Evolutionary conservation across 805 yeast genomes (phyloP), one percentile per base, ranked within the genome.

Genomic region (Millerozyma acaciae): DNA sequence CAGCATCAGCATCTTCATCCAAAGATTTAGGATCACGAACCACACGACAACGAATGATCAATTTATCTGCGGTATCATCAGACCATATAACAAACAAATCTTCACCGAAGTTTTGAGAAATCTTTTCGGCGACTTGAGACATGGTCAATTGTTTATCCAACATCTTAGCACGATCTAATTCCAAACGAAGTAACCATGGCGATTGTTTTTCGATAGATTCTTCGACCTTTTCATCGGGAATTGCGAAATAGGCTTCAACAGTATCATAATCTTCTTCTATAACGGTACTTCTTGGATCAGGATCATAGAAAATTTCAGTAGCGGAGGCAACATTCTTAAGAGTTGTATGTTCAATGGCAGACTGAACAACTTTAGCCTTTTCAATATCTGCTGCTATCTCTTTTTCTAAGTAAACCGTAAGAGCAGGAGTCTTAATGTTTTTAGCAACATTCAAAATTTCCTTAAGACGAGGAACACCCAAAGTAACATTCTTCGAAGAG

Each of bases 71-170:
- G 53, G 93, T 90, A 70, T 93, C 99, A 72, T 94, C 98, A 30
- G 97, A 87, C 97, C 98, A 93, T 53, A 93, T 93, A 25, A 93
- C 96, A 53, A 90, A 93, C 65, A 93, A 67, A 63, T 93, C 98
- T 49, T 88, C 95, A 34, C 89, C 94, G 60, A 93, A 93, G 43
- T 85, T 82, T 54, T 85, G 89, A 44, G 88, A 82, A 40, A 93
- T 93, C 70, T 83, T 88, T 49, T 88, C 94, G 17, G 98, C 97
- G 36, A 93, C 97, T 68, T 93, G 96, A 45, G 94, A 85, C 97
- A 94, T 93, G 4, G 96, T 86, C 57, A 93, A 75, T 62, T 93
- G 96, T 62, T 93, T 88, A 68, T 93, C 98, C 53, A 90, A 82
- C 97, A 93, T 89, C 65, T 90, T 90, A 23, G 97, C 96, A 73